Conservation (phyloP, 257 asterid species). For the Lycium barbarum region DNA sequence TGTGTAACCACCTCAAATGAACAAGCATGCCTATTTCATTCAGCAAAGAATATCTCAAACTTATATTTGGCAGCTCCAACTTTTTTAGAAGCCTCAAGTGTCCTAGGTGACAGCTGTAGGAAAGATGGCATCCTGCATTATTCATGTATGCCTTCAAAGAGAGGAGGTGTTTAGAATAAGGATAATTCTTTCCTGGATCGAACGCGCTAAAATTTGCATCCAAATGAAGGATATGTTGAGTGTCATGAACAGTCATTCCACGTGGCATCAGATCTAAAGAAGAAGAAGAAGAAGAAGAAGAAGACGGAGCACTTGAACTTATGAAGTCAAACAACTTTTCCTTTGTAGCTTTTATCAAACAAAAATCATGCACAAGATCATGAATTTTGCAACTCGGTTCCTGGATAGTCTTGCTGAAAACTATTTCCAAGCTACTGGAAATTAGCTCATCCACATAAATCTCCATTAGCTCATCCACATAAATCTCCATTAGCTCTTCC, state of each 20-base stretch:
- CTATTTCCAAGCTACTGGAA: slow-evolving; percentile 32
- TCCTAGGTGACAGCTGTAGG: neutral
- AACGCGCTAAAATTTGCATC: neutral
- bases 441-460: slow-evolving; percentile 38
- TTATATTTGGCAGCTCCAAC: too few relatives aligned
- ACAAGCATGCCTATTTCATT: slow-evolving; percentile 8
- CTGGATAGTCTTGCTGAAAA: slow-evolving; percentile 30
- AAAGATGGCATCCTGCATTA: neutral
- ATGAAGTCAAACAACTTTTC: neutral
- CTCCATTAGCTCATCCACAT: slow-evolving; percentile 33
- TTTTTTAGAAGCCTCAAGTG: slow-evolving; percentile 29
- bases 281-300: neutral
- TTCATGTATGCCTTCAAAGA: neutral
- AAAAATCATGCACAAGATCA: slow-evolving; percentile 34
- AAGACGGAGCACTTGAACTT: neutral
- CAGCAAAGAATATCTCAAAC: slow-evolving; percentile 16
- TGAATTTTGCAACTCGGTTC: slow-evolving; percentile 34
- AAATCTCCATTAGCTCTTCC: slow-evolving; percentile 31
- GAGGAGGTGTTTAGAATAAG: slow-evolving; percentile 24
- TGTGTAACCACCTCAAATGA: slow-evolving; percentile 22
- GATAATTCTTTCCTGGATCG: neutral
- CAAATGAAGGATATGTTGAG: neutral
- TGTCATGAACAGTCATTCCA: neutral
- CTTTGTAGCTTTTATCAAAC: slow-evolving; percentile 36
- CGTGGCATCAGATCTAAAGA: too few relatives aligned